Conservation (phyloP, 2,329 filamentous ascomycete species). For the Scedosporium boydii region DNA sequence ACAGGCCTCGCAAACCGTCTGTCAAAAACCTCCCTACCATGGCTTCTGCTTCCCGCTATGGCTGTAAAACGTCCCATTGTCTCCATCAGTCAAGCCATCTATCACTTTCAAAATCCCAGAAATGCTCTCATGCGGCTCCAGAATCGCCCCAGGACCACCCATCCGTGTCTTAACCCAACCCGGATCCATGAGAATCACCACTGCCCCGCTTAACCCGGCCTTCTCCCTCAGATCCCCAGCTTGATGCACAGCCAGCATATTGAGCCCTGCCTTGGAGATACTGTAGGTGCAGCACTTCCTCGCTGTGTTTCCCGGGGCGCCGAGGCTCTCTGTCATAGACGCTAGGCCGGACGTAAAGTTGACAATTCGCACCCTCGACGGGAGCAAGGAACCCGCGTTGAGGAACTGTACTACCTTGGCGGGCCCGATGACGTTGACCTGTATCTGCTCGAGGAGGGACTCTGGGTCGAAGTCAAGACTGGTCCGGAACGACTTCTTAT, state of each 20-base stretch:
- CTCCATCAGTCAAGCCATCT: neutral
- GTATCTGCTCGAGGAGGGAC: slow-evolving; percentile 28
- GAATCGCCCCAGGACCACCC: slow-evolving; percentile 18
- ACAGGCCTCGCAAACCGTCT: too few species aligned
- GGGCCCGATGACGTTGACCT: slow-evolving; percentile 35
- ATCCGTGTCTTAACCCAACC: slow-evolving; percentile 25
- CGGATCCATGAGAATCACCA: slow-evolving; percentile 19
- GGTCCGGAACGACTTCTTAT: slow-evolving; percentile 20
- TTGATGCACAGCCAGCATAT: slow-evolving; percentile 25
- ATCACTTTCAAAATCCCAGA: neutral
- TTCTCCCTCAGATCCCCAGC: slow-evolving; percentile 15
- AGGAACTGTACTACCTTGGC: slow-evolving; percentile 32
- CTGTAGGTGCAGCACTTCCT: slow-evolving; percentile 19
- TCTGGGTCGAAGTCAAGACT: slow-evolving; percentile 26
- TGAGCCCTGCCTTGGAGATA: slow-evolving; percentile 23
- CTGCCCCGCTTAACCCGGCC: slow-evolving; percentile 11
- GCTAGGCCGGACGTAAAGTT: slow-evolving; percentile 33
- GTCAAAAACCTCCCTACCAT: neutral
- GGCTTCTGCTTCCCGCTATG: neutral
- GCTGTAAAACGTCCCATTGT: neutral
- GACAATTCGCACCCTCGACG: slow-evolving; percentile 19
- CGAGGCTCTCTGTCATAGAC: slow-evolving; percentile 19
- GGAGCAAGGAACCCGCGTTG: slow-evolving; percentile 14
- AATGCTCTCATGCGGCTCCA: slow-evolving; percentile 17
- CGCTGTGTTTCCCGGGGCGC: slow-evolving; percentile 14